These are phyloP conservation scores for Didymosphaeria variabile DNA, from an alignment of 2,329 filamentous ascomycete genomes.

Conservation along the genomic window DNA sequence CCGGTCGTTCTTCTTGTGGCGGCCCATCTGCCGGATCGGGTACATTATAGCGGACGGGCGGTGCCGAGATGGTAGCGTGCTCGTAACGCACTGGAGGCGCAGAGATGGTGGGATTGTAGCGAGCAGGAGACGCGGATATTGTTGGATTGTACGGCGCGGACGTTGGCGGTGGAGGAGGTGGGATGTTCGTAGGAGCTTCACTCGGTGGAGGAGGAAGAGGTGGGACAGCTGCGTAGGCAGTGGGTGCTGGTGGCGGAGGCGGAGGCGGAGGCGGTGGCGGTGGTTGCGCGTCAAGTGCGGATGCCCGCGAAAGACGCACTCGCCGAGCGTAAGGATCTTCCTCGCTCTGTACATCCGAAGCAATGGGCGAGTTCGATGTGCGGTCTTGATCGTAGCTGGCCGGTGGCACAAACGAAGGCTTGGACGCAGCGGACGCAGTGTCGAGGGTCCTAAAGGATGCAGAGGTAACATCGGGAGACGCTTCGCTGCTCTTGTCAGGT, in stretches of 20 bases:
- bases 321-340: conserved; percentile 36
- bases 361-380: conserved; percentile 32
- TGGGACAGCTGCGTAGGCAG: conserved; percentile 9
- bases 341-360: conserved; percentile 50
- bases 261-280: conserved; percentile 5
- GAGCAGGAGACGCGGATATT: conserved; percentile 81
- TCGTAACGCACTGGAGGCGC: conserved; percentile 80
- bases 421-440: conserved; percentile 20
- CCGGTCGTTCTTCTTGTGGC: conserved; percentile 52
- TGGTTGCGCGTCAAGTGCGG: conserved; percentile 22
- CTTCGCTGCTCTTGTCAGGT: conserved; percentile 25
- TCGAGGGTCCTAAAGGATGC: conserved; percentile 26
- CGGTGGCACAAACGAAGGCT: conserved; percentile 60
- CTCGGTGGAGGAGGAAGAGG: conserved; percentile 19
- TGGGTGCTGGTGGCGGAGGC: not conserved
- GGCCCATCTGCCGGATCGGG: conserved; percentile 23
- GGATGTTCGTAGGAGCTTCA: conserved; percentile 27
- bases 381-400: conserved; percentile 30
- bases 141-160: conserved; percentile 64
- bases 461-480: conserved; percentile 20
- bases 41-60: conserved; percentile 16
- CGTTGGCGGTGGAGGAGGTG: conserved; percentile 61
- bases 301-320: conserved; percentile 17
- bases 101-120: conserved; percentile 79
- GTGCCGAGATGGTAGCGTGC: conserved; percentile 23